Evolutionary conservation across 140 eudicot genomes (phyloP), one percentile per base, ranked within the genome.

Genomic region (Ambrosia hybrid): DNA sequence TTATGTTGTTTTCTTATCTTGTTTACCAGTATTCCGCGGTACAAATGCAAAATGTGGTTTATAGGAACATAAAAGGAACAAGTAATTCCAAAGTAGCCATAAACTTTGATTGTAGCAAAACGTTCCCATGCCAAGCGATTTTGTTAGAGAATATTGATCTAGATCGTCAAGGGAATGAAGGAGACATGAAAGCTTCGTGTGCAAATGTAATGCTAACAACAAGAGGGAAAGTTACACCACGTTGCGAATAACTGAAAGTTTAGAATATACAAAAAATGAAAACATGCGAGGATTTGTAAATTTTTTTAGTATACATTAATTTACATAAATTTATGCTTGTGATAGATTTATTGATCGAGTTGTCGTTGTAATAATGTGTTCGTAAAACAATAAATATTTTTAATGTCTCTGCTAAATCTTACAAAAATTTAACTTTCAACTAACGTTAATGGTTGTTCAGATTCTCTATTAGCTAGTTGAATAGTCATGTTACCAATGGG

Each of bases 11-110:
- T 51, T 6, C 4, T 67, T 7, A 2, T 53, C 14, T 65, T 15
- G 57, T 51, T 73, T 76, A 33, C 46, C 80, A 91, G 97, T 60
- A 73, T 21, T 79, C 87, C 1, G 97, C 92, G 2, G 97, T 91
- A 17, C 90, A 84, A 78, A 83, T 91, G 65, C 69, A 76, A 75
- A 81, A 88, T 52, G 69, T 91, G 30, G 57, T 73, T 8, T 92
- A 85, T 79, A 63, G 55, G 68, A 89, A 92, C 66, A 92, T 92
- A 51, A 71, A 11, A 78, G 98, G 98, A 68, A 89, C 92, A 10
- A 92, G 95, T 74, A 84, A 89, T 43, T 76, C 92, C 12, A 77
- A 87, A 59, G 77, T 71, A 37, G 98, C 89, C 53, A 87, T 92
- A 67, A 87, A 80, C 26, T 71, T 92, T 9, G 74, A 85, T 15